Base-by-base conservation (phyloP, 352 stramenopile species). In the Phytophthora quininea region DNA sequence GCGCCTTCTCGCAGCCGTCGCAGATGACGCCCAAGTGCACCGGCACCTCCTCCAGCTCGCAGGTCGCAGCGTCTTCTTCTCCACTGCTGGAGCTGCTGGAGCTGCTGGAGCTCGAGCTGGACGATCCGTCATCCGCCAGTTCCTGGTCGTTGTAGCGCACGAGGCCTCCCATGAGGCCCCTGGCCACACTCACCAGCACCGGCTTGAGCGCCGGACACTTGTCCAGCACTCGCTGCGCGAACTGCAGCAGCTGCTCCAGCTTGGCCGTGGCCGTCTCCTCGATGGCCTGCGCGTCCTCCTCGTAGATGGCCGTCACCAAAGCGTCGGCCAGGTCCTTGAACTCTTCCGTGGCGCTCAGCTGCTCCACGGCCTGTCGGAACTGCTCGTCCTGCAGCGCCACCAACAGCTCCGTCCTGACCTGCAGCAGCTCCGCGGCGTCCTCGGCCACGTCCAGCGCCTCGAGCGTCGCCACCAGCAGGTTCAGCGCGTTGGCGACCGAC, bases 1-100 rank as follows among this genome's bases (percentile, higher is more conserved):
- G 83, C 2, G 31, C 56, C 74, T 82, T 80, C 24, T 86, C 61
- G 58, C 87, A 91, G 19, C 82, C 78, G 49, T 89, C 67, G n/a
- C 82, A 91, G 15, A 77, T 57, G 3, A 91, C 50, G 8, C 58
- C 69, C 5, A 77, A 49, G 47, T 91, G 82, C 14, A 82, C 51
- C 1, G 63, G 14, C 38, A 65, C 49, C 29, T 75, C 63, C 61
- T 7, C 65, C 64, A 29, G 70, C 58, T 15, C 63, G 19, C 19
- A 24, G 19, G 19, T 40, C 43, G 68, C 38, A 33, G 42, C 50
- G 27, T 66, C 64, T 2, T 67, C 30, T 14, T 69, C 32, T 11
- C 52, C 32, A 31, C 43, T 60, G 50, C 54, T 64, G 15, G 31
- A 40, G 60, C 64, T 59, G 31, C 60, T 64, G 24, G 57, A 58